These are phyloP conservation scores for Cronartium ribicola DNA, from an alignment of 1,284 basidiomycete species.

Conservation along the genomic window DNA sequence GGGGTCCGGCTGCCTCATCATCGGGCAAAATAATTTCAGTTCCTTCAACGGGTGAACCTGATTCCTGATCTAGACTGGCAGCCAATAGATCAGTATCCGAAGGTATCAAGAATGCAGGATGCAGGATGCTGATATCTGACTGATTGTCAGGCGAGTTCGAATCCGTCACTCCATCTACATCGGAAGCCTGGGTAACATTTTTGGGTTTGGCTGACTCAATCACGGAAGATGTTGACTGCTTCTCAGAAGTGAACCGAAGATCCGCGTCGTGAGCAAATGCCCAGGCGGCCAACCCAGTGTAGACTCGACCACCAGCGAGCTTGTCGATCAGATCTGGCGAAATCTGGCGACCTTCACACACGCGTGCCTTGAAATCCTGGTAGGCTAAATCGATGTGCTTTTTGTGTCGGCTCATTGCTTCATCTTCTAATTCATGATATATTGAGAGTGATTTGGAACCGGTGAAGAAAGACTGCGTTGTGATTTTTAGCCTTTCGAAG, in stretches of 20 bases:
- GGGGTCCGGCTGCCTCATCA: slow-evolving; percentile 44
- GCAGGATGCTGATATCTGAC: neutral
- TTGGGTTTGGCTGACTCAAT: slow-evolving; percentile 47
- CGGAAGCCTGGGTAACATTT: slow-evolving; percentile 45
- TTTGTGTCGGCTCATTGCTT: slow-evolving; percentile 49
- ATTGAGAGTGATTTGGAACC: slow-evolving; percentile 51
- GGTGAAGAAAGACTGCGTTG: slow-evolving; percentile 53
- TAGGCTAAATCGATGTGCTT: slow-evolving; percentile 53
- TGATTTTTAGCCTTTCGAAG: slow-evolving; percentile 52
- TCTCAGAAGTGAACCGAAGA: slow-evolving; percentile 44
- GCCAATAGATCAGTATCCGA: neutral
- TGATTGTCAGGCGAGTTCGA: neutral
- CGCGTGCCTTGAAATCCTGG: slow-evolving; percentile 48
- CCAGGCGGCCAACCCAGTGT: slow-evolving; percentile 53
- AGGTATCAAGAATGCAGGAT: slow-evolving; percentile 3
- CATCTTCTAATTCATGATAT: slow-evolving; percentile 50
- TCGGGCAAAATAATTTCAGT: neutral
- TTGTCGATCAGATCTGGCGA: slow-evolving; percentile 51
- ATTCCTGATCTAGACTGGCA: neutral
- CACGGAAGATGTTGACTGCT: slow-evolving; percentile 44
- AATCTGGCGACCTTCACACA: slow-evolving; percentile 52
- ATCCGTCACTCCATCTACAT: slow-evolving; percentile 43
- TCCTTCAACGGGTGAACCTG: neutral
- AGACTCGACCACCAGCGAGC: slow-evolving; percentile 54
- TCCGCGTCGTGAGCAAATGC: slow-evolving; percentile 47